A percentile compares a stretch with the other conserved stretches of the same genome.
Evolutionary conservation across 176 grass and related monocot genomes (phyloP).

Genomic region (Oryza australiensis): DNA sequence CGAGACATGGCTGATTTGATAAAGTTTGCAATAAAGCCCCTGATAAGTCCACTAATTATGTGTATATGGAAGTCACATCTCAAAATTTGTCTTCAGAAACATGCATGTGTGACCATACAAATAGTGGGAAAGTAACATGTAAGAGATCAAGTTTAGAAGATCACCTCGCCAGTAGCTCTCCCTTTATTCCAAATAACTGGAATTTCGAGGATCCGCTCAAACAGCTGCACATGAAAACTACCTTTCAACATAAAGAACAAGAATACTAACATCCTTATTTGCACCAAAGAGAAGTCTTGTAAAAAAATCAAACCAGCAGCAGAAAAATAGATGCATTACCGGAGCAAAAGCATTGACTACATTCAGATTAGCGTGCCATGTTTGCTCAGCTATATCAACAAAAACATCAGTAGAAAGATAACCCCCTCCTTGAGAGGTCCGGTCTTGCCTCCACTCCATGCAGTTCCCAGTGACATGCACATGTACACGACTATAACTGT

Average conservation of each 20-base stretch:
- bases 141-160: constrained; percentile 57
- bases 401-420: constrained; percentile 90
- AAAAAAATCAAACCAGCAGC: constrained; percentile 12
- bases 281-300: neutral
- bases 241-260: constrained; percentile 35
- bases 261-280: constrained; percentile 18
- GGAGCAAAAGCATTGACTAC: constrained; percentile 81
- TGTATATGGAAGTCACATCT: constrained; percentile 22
- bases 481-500: constrained; percentile 73
- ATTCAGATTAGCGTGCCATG: constrained; percentile 96
- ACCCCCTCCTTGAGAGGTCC: constrained; percentile 88
- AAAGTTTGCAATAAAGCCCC: constrained; percentile 22
- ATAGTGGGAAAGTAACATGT: constrained; percentile 15
- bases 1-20: constrained; percentile 14
- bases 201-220: constrained; percentile 90
- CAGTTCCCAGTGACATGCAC: constrained; percentile 77
- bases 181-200: constrained; percentile 81
- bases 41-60: constrained; percentile 12
- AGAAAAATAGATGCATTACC: constrained; percentile 53
- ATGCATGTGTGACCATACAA: constrained; percentile 16
- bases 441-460: constrained; percentile 94
- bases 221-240: constrained; percentile 65
- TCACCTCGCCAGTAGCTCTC: constrained; percentile 99
- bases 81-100: constrained; percentile 20
- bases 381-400: constrained; percentile 88